Evolutionary conservation across 2,329 filamentous ascomycete species (phyloP).

Genomic region (Botrytis pseudocinerea): DNA sequence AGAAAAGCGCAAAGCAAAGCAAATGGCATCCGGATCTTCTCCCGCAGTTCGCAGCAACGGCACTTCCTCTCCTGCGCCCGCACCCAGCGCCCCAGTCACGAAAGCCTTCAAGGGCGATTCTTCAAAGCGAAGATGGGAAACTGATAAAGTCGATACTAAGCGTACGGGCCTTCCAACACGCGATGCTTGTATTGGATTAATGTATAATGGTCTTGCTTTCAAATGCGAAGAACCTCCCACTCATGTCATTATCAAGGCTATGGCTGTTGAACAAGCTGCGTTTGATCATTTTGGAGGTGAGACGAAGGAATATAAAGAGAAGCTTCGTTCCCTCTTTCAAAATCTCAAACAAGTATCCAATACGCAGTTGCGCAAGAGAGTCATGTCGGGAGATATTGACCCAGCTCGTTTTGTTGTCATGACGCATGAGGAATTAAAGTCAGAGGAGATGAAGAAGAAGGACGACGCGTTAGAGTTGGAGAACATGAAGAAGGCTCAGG

Average conservation of each 20-base stretch:
- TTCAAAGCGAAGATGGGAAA: conserved; percentile 78
- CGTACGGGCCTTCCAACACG: conserved; percentile 73
- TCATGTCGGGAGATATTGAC: conserved; percentile 72
- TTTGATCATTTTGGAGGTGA: conserved; percentile 70
- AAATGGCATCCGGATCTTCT: conserved; percentile 31
- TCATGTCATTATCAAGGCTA: conserved; percentile 69
- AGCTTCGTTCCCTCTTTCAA: conserved; percentile 89
- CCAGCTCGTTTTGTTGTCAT: conserved; percentile 78
- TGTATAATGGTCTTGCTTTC: conserved; percentile 86
- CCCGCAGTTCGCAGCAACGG: conserved; percentile 29
- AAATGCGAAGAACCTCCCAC: conserved; percentile 70
- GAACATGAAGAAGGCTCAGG: conserved; percentile 97
- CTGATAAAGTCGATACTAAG: conserved; percentile 76
- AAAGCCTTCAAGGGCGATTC: conserved; percentile 62
- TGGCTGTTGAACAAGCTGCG: conserved; percentile 82
- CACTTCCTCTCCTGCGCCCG: conserved; percentile 40
- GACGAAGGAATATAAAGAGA: conserved; percentile 74
- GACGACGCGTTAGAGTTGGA: conserved; percentile 79
- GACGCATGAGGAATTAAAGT: conserved; percentile 89
- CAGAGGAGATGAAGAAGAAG: conserved; percentile 72
- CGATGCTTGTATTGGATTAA: conserved; percentile 82
- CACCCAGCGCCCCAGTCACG: conserved; percentile 44
- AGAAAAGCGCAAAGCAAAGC: conserved; percentile 47
- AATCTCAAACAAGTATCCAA: conserved; percentile 95
- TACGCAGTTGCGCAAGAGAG: conserved; percentile 69